Base-by-base conservation (phyloP, 192 early-diverging fungal genomes). In the Coemansia sp. region DNA sequence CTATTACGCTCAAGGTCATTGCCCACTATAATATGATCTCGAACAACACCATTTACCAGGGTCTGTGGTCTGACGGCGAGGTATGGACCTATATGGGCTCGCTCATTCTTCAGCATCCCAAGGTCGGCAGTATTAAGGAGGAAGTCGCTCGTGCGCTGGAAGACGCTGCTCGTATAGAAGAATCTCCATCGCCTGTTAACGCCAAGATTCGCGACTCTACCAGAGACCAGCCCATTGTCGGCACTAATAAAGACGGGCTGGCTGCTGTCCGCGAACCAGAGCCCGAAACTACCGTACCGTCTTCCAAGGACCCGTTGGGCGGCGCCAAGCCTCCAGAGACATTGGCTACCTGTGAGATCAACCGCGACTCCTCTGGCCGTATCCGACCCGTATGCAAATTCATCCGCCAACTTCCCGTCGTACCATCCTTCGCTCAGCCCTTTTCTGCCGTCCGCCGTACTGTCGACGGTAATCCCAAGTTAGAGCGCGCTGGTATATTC, bases 1-100 rank as follows among this genome's bases (percentile, higher is more conserved):
- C 64, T 5, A 66, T 68, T 12, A 74, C 79, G 65, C 62, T 82
- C 25, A 82, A 82, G 42, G 75, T 82, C 17, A 70, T 82, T 31
- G 79, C 79, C 17, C 79, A 82, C 34, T 82, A 82, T 68, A 82
- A 82, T 42, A 82, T 82, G 79, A 72, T 82, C 4, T 71, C 79
- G 17, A 82, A 82, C 68, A 82, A 82, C 53, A 82, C 79, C 0
- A 82, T 82, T 21, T 82, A 82, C 72, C 79, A 82, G 65, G 79
- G 79, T 12, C 59, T 82, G 71, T 82, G 79, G 79, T 76, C 74
- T 4, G 79, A 82, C 25, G 79, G 79, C 64, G 74, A 82, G 27
- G 61, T 76, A 14, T 82, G 79, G 79, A 82, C 74, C 3, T 82
- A 82, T 36, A 72, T 82, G 72, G 79, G 79, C 2, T 82, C 79